Evolutionary conservation across 2,329 filamentous ascomycete genomes (phyloP), one percentile per base, ranked within the genome.

Genomic region (Allantophomopsis lycopodina): DNA sequence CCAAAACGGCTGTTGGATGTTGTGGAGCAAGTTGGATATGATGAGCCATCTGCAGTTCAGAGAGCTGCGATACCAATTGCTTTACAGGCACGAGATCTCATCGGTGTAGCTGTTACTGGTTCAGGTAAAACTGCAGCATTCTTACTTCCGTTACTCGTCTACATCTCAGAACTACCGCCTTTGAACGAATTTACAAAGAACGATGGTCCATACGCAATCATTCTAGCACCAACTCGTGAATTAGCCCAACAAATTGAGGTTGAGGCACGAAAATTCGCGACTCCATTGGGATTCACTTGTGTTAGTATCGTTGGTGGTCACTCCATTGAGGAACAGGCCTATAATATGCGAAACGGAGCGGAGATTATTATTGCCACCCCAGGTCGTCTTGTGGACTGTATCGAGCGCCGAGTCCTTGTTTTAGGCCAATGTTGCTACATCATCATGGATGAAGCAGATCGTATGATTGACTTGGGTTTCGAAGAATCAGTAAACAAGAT

Each of bases 301-400:
- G 91, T 96, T 42, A 94, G 86, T 64, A 88, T 98, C 41, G 88
- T 98, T n/a, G 91, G 91, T 71, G 91, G 91, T 46, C 91, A 96
- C 63, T 83, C 83, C 0, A 72, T 96, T 35, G 91, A 96, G 59
- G 88, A 95, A 57, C 91, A 98, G 59, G 81, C 83, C 3, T 94
- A 83, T 62, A 85, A 83, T 43, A 70, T 96, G 45, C 77, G 88
- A 28, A 85, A 95, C 51, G 91, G 91, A 40, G 89, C 89, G 1
- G 89, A 98, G 59, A 96, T 98, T 49, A 84, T 98, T 53, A 94
- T 98, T 48, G 91, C 91, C n/a, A 98, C 91, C 0, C 91, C 91
- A 0, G 91, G 91, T 63, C 88, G 91, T 71, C 73, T 98, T 1
- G 84, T 96, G 7, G 91, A 98, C 64, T 96, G 88, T 60, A 91